Percentiles rank a stretch among this genome's conserved stretches.
Evolutionary conservation across 495 filamentous ascomycete genomes (phyloP).

Genomic region (Annulohypoxylon nitens): DNA sequence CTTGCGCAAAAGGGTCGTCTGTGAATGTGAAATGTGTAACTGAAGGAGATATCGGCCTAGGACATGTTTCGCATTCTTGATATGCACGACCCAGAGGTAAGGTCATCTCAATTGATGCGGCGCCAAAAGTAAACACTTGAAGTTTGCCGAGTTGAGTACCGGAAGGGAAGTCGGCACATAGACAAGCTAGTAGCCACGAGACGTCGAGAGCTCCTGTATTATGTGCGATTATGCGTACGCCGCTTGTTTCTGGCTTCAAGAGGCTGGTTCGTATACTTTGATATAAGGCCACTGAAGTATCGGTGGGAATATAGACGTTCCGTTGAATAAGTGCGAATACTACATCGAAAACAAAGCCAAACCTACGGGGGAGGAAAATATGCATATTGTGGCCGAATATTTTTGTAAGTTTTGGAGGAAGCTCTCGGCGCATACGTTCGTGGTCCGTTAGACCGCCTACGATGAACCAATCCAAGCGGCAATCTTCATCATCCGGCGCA

Average conservation of each 20-base stretch:
- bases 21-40: constrained; percentile 57
- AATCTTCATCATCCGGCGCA: constrained; percentile 40
- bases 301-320: constrained; percentile 47
- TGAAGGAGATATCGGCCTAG: constrained; percentile 25
- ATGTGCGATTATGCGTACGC: constrained; percentile 57
- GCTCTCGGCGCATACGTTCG: constrained; percentile 33
- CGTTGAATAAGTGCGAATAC: constrained; percentile 50
- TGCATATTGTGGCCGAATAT: constrained; percentile 56
- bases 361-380: constrained; percentile 50
- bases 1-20: constrained; percentile 53
- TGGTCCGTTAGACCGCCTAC: constrained; percentile 49
- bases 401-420: constrained; percentile 47
- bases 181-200: constrained; percentile 52
- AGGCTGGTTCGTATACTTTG: constrained; percentile 51
- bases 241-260: constrained; percentile 50
- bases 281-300: constrained; percentile 49
- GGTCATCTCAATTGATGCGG: constrained; percentile 56
- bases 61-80: constrained; percentile 21
- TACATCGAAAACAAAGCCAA: constrained; percentile 52
- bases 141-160: constrained; percentile 53
- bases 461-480: constrained; percentile 56
- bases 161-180: constrained; percentile 56
- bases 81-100: constrained; percentile 49
- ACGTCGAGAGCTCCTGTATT: constrained; percentile 51
- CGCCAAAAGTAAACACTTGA: constrained; percentile 61